phyloP scores from a whole-genome alignment of 73 alveolate species.

The Tetrahymena elliotti region DNA sequence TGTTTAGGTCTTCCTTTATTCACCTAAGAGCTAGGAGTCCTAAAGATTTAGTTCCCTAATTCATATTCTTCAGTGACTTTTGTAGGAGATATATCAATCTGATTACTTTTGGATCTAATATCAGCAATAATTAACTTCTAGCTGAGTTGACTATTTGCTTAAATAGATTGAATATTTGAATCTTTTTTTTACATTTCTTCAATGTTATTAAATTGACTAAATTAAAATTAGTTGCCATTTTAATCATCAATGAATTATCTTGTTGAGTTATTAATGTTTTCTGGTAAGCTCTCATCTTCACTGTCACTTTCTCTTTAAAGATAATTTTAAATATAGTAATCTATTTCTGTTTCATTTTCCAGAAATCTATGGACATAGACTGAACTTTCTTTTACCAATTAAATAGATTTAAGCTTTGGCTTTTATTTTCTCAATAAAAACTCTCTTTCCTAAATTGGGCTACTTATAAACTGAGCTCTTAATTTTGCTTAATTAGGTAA shows the following conservation, averaged over 20 bases:
- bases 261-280: not conserved
- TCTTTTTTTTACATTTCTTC: not conserved
- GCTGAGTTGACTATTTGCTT: not conserved
- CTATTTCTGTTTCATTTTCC: not conserved
- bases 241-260: not conserved
- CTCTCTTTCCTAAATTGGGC: not conserved
- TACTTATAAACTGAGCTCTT: not conserved
- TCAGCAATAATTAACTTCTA: not conserved
- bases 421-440: not conserved
- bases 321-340: not conserved
- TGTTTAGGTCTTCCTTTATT: not conserved
- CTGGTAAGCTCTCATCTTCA: not conserved
- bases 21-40: not conserved
- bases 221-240: not conserved
- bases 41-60: not conserved
- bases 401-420: not conserved
- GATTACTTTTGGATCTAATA: not conserved
- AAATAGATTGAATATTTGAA: not conserved
- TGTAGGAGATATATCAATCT: not conserved
- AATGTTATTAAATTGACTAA: not conserved
- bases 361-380: not conserved
- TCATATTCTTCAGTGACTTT: not conserved
- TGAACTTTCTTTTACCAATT: not conserved
- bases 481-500: not conserved
- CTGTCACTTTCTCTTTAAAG: not conserved